Base-by-base conservation (phyloP, 2,329 filamentous ascomycete species). In the Sphaerostilbella broomeana region DNA sequence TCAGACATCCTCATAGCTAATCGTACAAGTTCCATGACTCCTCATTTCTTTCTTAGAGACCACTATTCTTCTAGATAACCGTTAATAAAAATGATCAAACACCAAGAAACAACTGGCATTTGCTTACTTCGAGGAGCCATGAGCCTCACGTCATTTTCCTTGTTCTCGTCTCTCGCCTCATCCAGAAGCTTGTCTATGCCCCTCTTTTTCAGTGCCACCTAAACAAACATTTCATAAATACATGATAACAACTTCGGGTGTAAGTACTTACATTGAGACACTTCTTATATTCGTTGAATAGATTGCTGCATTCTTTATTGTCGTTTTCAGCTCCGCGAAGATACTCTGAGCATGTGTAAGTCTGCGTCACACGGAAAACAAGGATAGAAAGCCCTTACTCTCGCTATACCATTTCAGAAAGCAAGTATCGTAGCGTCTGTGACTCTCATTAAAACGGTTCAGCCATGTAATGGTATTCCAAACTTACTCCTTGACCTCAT, bases 331-430 rank as follows among this genome's bases (percentile, higher is more conserved):
- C 82, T 13, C 89, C 89, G 51, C 88, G 77, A 15, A 98, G 77
- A 57, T 95, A 98, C 64, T 95, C 92, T 92, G 49, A 3, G 9
- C 12, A 38, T 17, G 12, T 29, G 40, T 45, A 33, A 43, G 20
- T 34, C 11, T 6, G 16, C 18, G 8, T 6, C 6, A 20, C 10
- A 49, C 35, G 52, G 51, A 36, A 36, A 27, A 44, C 35, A 6
- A 30, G 24, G 37, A 41, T 12, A 5, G 9, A 21, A 43, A 36
- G 29, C 36, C 63, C 82, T 43, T 72, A 95, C 92, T 97, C 66
- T 98, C 92, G 59, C 89, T 95, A 63, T 98, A 98, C 92, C 92
- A 98, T 67, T 95, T 97, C 48, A 98, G 69, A 61, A 98, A 98
- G 67, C 92, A 98, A 37, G 84, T 89, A 62, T 98, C 92, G 60